A percentile compares a stretch with the other conserved stretches of the same genome.
phyloP scores from a whole-genome alignment of 441 rosid genomes.

The Jatropha podagrica region DNA sequence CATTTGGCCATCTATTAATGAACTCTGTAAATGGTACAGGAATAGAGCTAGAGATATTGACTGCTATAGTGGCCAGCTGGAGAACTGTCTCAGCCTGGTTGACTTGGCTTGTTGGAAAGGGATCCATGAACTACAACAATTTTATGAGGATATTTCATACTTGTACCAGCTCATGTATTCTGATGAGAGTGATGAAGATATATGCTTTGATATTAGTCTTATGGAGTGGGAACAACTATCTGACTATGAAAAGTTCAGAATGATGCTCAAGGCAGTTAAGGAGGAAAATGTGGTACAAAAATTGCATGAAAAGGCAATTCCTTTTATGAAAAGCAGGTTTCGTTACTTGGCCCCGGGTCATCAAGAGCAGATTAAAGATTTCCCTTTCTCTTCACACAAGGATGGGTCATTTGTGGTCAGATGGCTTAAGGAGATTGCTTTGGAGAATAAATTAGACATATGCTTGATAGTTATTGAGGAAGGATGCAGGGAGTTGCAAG shows the following conservation, averaged over 20 bases:
- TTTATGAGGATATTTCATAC: constrained; percentile 75
- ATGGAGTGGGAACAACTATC: constrained; percentile 77
- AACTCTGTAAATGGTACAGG: constrained; percentile 80
- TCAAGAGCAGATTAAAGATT: constrained; percentile 27
- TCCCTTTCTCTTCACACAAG: constrained; percentile 30
- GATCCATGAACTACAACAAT: constrained; percentile 63
- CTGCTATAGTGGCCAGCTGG: constrained; percentile 85
- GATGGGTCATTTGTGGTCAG: constrained; percentile 71
- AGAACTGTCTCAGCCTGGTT: constrained; percentile 76
- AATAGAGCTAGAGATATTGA: constrained; percentile 90
- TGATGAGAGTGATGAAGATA: constrained; percentile 51
- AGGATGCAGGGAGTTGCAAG: constrained; percentile 65
- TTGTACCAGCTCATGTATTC: constrained; percentile 76
- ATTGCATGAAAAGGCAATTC: constrained; percentile 69
- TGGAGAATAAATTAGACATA: constrained; percentile 67
- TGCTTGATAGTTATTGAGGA: constrained; percentile 84
- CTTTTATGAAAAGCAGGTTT: constrained; percentile 66
- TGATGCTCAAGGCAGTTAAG: constrained; percentile 72
- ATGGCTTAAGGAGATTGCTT: constrained; percentile 91
- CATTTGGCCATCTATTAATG: constrained; percentile 74
- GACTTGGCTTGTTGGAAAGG: constrained; percentile 84
- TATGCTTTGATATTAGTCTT: constrained; percentile 62
- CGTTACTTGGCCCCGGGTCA: constrained; percentile 24
- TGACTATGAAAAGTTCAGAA: constrained; percentile 83
- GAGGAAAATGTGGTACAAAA: constrained; percentile 63